Conservation (phyloP, 1,284 basidiomycete species). For the Takashimella tepidaria region DNA sequence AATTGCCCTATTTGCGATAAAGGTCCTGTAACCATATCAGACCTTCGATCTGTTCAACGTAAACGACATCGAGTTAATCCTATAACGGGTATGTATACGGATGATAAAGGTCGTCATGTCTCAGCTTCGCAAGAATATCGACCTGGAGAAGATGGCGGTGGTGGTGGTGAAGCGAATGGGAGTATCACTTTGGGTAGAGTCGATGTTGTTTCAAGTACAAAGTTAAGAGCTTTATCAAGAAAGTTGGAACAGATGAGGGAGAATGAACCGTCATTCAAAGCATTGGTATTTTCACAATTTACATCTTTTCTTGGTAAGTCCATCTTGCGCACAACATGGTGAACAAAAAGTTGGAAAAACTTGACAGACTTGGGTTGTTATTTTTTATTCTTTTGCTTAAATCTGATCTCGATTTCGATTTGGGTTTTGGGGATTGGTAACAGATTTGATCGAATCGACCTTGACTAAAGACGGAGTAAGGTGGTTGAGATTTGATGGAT, state of each 20-base stretch:
- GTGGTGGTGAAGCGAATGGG: slow-evolving; percentile 16
- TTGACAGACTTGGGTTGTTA: background rate
- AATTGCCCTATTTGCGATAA: slow-evolving; percentile 44
- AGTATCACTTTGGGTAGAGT: slow-evolving; percentile 62
- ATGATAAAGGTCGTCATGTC: slow-evolving; percentile 14
- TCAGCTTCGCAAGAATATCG: slow-evolving; percentile 1
- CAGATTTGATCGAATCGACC: slow-evolving; percentile 69
- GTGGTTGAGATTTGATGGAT: slow-evolving; percentile 85
- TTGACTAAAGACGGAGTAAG: slow-evolving; percentile 68
- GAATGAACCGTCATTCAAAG: slow-evolving; percentile 69
- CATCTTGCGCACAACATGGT: background rate
- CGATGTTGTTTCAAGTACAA: slow-evolving; percentile 81
- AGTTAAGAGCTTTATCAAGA: slow-evolving; percentile 40
- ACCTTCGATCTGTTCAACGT: slow-evolving; percentile 39
- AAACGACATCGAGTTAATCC: slow-evolving; percentile 46
- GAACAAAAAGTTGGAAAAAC: too few species aligned
- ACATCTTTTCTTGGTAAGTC: slow-evolving; percentile 57
- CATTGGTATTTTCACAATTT: slow-evolving; percentile 78
- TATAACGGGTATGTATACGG: slow-evolving; percentile 25
- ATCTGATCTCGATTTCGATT: too few species aligned
- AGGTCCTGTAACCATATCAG: slow-evolving; percentile 32
- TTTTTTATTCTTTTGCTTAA: too few species aligned
- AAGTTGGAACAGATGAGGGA: slow-evolving; percentile 36
- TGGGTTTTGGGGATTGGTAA: background rate
- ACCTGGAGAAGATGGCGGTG: background rate